A percentile compares a stretch with the other conserved stretches of the same genome.
Conservation (phyloP, 371 early-diverging fungal species). For the Mortierella sp. region DNA sequence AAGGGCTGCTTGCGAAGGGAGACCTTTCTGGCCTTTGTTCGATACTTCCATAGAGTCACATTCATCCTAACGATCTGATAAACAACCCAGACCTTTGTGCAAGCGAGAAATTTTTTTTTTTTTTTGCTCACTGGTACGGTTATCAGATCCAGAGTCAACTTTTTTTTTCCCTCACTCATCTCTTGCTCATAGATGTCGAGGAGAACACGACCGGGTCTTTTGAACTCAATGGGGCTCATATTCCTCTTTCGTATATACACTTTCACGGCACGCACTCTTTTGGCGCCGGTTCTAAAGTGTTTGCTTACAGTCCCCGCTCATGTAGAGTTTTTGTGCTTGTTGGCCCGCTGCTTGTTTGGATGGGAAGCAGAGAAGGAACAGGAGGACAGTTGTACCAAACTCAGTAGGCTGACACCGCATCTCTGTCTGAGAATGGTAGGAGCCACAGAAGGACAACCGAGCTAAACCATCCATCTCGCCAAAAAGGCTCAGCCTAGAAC, state of each 20-base stretch:
- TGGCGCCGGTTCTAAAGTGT: constrained; percentile 8
- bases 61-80: constrained; percentile 23
- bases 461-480: background rate
- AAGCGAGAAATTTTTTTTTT: background rate
- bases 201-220: background rate
- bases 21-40: background rate
- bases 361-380: background rate
- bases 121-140: constrained; percentile 1
- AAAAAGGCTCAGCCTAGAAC: background rate
- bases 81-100: constrained; percentile 1
- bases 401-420: background rate
- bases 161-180: constrained; percentile 26
- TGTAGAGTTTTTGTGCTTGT: background rate
- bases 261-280: constrained; percentile 9
- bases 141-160: constrained; percentile 47
- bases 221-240: background rate
- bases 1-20: too few species aligned
- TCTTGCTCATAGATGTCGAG: too few species aligned
- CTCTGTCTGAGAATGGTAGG: background rate
- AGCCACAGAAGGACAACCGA: background rate
- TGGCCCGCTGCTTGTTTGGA: background rate
- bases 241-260: constrained; percentile 14
- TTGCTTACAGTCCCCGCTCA: background rate
- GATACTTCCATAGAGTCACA: background rate
- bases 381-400: background rate